phyloP scores from a whole-genome alignment of 2,329 filamentous ascomycete genomes.

The Fusarium sp. region DNA sequence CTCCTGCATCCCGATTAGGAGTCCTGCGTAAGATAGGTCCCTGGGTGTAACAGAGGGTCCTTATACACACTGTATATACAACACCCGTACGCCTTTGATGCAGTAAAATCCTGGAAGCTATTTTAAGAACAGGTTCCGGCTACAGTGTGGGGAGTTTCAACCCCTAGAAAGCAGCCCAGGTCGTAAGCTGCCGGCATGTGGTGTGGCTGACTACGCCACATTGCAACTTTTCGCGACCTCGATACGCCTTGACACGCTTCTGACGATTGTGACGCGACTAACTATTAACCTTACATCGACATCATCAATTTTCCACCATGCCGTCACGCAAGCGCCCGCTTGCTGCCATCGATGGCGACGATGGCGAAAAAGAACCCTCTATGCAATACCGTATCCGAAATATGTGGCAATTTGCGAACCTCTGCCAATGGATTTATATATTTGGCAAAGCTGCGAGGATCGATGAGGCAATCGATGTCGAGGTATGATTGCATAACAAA shows the following conservation, averaged over 20 bases:
- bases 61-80: conserved; percentile 37
- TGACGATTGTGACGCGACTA: conserved; percentile 46
- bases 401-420: conserved; percentile 95
- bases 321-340: conserved; percentile 47
- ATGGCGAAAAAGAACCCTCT: conserved; percentile 32
- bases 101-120: conserved; percentile 28
- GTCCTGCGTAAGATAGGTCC: conserved; percentile 32
- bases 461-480: conserved; percentile 87
- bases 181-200: conserved; percentile 42
- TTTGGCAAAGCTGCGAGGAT: conserved; percentile 93
- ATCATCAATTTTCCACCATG: conserved; percentile 43
- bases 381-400: conserved; percentile 78
- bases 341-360: conserved; percentile 34
- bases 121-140: conserved; percentile 40
- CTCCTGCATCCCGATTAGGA: conserved; percentile 39
- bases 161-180: conserved; percentile 35
- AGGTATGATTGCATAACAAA: conserved; percentile 67
- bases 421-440: conserved; percentile 92
- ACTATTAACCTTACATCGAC: conserved; percentile 27
- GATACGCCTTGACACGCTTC: conserved; percentile 37
- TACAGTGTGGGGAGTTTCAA: conserved; percentile 40
- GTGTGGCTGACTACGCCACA: conserved; percentile 48
- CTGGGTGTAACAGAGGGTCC: conserved; percentile 25
- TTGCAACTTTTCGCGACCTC: conserved; percentile 38
- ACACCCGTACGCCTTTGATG: neutral